Conservation (phyloP, 1,139 yeast species). For the Magnusiomyces ingens region DNA sequence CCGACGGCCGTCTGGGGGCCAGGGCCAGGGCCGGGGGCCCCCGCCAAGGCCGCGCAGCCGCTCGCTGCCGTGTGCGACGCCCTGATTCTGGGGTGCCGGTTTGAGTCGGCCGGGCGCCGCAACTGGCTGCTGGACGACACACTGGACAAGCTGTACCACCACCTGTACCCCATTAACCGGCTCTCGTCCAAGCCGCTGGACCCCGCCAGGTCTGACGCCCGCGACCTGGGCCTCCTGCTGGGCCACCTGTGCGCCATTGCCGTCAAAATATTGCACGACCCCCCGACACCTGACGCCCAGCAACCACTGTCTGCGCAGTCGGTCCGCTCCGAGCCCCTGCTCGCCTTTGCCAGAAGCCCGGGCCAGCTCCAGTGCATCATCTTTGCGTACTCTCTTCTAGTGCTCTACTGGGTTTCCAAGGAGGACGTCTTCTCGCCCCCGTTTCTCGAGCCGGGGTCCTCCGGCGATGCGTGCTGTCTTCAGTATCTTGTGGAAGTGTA, state of each 20-base stretch:
- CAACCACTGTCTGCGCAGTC: background rate
- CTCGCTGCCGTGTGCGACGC: background rate
- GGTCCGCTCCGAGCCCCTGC: background rate
- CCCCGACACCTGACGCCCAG: too few relatives aligned
- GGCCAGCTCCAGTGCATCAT: background rate
- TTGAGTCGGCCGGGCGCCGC: background rate
- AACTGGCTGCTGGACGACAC: background rate
- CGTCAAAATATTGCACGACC: background rate
- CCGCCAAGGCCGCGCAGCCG: too few relatives aligned
- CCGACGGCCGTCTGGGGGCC: too few relatives aligned
- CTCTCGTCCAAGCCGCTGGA: background rate
- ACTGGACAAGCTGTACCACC: background rate
- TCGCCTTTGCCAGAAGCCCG: background rate
- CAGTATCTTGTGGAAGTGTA: background rate
- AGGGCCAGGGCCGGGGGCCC: too few relatives aligned
- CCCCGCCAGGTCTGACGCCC: too few relatives aligned
- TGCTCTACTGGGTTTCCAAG: background rate
- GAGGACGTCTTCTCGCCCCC: background rate
- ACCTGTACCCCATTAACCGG: background rate
- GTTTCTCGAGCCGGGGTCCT: background rate
- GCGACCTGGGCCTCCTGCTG: background rate
- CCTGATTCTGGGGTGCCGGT: background rate
- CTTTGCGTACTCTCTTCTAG: background rate
- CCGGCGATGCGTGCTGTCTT: background rate
- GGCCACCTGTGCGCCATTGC: background rate